Conservation (phyloP, 208 protist genomes). For the Blastocrithidia nonstop region DNA sequence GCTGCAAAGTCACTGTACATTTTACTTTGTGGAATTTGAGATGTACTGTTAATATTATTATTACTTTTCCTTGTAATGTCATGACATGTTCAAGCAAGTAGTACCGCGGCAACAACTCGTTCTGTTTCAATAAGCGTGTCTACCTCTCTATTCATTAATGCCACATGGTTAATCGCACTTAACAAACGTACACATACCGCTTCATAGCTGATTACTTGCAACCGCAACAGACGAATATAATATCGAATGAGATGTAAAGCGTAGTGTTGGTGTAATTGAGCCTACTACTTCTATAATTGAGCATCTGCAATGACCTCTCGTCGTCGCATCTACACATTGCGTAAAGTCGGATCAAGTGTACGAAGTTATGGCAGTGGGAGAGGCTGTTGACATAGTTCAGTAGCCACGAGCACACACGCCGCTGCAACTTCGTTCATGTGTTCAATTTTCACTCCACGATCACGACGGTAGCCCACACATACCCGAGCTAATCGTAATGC, state of each 20-base stretch:
- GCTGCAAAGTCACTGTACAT: constrained; percentile 48
- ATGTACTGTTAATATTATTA: constrained; percentile 5
- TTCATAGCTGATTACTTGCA: constrained; percentile 38
- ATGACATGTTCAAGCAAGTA: constrained; percentile 25
- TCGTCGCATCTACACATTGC: constrained; percentile 33
- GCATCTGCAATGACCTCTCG: constrained; percentile 27
- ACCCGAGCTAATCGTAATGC: constrained; percentile 26
- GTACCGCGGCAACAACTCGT: constrained; percentile 26
- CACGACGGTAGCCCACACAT: constrained; percentile 35
- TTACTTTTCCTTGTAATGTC: constrained; percentile 28
- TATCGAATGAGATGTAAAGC: constrained; percentile 24
- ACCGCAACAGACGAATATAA: constrained; percentile 45
- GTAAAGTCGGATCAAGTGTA: constrained; percentile 31
- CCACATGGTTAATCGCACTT: constrained; percentile 8
- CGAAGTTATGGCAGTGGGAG: constrained; percentile 48
- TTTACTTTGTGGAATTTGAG: constrained; percentile 12
- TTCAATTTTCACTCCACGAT: constrained; percentile 25
- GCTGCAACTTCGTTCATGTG: constrained; percentile 34
- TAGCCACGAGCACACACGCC: constrained; percentile 55
- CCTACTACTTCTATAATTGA: constrained; percentile 15
- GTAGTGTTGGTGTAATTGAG: constrained; percentile 12
- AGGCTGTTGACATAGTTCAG: constrained; percentile 28
- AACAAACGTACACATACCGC: constrained; percentile 25
- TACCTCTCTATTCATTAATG: constrained; percentile 7
- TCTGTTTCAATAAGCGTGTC: constrained; percentile 25